Base-by-base conservation (phyloP, 202 grass and related monocot species). In the Panicum hallii region DNA sequence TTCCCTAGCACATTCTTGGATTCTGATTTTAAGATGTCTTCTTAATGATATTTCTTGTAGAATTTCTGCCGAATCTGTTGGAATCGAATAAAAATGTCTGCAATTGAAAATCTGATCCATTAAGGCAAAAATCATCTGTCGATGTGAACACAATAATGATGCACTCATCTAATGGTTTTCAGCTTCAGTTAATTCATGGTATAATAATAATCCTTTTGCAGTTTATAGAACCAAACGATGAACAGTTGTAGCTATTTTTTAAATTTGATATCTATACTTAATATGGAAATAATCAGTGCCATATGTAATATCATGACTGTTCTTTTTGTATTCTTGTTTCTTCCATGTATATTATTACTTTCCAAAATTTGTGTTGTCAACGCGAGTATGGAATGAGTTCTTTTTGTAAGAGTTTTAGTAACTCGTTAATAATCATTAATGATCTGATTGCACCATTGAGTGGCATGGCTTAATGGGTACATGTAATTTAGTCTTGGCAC, bases 61-160 rank as follows among this genome's bases (percentile, higher is more conserved):
- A 48, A 72, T 9, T 74, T 86, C 4, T 32, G 44, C 63, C 40
- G n/a, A 69, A 41, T 47, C 30, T 32, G 7, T 28, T 70, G 11
- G 79, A 81, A 77, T 63, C 55, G 28, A 85, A 70, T n/a, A 2
- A 79, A 70, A 70, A 63, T 7, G 32, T 49, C 26, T 69, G 49
- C 32, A 70, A 16, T 54, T 54, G 30, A 85, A 70, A 72, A 7
- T 44, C 19, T 19, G 47, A 45, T 42, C 13, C 9, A 38, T 81
- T 48, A 58, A 69, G 32, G 52, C 74, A 89, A 88, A 88, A 87
- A 40, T 30, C 45, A 69, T 57, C 76, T 46, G 41, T 55, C 6
- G 9, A 38, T 41, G 17, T 60, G 48, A 77, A 77, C 14, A 47
- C 69, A 36, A 82, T 68, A 70, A 43, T 4, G 16, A 23, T 30